phyloP scores from a whole-genome alignment of 1,284 basidiomycete genomes.

The Earliella scabrosa region DNA sequence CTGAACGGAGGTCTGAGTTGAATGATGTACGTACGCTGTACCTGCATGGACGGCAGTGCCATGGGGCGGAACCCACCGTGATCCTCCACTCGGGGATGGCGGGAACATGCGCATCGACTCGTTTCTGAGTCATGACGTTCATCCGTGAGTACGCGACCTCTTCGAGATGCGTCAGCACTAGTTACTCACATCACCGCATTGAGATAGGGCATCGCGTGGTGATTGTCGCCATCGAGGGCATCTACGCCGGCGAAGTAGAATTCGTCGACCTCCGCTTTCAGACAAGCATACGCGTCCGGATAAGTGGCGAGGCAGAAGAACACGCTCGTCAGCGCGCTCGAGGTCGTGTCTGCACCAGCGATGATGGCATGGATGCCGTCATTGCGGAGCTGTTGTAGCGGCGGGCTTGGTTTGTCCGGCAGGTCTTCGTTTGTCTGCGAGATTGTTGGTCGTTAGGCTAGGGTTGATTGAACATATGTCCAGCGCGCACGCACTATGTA shows the following conservation, averaged over 20 bases:
- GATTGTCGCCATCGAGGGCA: constrained; percentile 24
- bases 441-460: not conserved
- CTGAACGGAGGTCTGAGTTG: not conserved
- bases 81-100: constrained; percentile 53
- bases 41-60: constrained; percentile 28
- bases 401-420: constrained; percentile 6
- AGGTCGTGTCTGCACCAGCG: constrained; percentile 39
- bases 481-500: constrained; percentile 15
- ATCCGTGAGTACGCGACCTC: not conserved
- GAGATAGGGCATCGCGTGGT: constrained; percentile 35
- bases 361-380: constrained; percentile 26
- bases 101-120: constrained; percentile 62
- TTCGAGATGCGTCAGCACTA: not conserved
- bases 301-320: constrained; percentile 29
- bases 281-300: constrained; percentile 22
- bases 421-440: constrained; percentile 26
- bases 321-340: constrained; percentile 24
- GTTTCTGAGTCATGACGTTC: constrained; percentile 45
- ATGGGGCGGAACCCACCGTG: constrained; percentile 42
- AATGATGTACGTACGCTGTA: constrained; percentile 27
- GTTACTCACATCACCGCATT: constrained; percentile 36
- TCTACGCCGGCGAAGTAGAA: constrained; percentile 33
- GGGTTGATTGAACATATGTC: not conserved
- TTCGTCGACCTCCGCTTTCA: constrained; percentile 34
- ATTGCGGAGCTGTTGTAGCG: constrained; percentile 16